Evolutionary conservation across 2,329 filamentous ascomycete genomes (phyloP).

Genomic region (Bertia moriformis): DNA sequence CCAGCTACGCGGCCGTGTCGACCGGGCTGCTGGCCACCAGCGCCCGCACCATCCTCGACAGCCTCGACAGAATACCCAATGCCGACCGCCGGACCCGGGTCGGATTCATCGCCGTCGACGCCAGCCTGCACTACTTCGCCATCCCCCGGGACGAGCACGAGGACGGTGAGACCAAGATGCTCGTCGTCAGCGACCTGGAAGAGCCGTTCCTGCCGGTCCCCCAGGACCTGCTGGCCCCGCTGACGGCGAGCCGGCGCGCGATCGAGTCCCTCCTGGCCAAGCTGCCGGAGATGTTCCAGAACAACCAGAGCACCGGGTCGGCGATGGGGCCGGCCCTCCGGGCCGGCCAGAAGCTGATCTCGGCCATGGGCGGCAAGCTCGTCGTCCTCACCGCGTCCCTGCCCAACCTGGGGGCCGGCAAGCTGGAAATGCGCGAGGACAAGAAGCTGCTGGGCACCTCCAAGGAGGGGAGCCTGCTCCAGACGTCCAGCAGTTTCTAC

Average conservation of each 20-base stretch:
- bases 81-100: constrained; percentile 82
- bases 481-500: constrained; percentile 92
- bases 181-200: constrained; percentile 87
- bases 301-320: constrained; percentile 76
- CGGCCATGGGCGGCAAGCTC: constrained; percentile 86
- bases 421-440: constrained; percentile 85
- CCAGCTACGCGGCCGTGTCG: constrained; percentile 79
- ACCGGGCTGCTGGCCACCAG: constrained; percentile 83
- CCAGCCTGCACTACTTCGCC: constrained; percentile 88
- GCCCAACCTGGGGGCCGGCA: constrained; percentile 78
- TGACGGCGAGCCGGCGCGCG: constrained; percentile 77
- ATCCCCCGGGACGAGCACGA: constrained; percentile 80
- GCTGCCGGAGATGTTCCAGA: constrained; percentile 91
- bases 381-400: constrained; percentile 79
- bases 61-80: constrained; percentile 93
- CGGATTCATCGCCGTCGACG: constrained; percentile 90
- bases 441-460: constrained; percentile 93
- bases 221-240: constrained; percentile 74
- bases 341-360: constrained; percentile 90
- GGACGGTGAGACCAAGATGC: constrained; percentile 72
- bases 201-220: constrained; percentile 94
- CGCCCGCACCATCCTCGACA: constrained; percentile 86
- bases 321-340: constrained; percentile 88
- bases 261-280: constrained; percentile 83
- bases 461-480: constrained; percentile 75